Base-by-base conservation (phyloP, 2,329 filamentous ascomycete genomes). In the Exophiala phaeomuriformis region DNA sequence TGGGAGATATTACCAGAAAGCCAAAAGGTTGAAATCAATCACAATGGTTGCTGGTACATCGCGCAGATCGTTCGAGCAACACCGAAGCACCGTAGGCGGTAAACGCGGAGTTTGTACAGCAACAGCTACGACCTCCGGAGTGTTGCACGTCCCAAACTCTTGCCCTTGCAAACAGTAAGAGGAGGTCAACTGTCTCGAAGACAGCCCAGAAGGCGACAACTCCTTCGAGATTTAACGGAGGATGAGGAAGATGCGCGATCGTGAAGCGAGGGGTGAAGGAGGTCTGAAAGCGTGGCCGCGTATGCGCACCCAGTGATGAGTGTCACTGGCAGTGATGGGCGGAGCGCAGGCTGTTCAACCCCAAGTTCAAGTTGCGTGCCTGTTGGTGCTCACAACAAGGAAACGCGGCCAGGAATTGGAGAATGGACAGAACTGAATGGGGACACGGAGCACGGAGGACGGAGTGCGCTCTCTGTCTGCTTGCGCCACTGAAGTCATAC, bases 281-380 rank as follows among this genome's bases (percentile, higher is more conserved):
- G 43, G 42, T 47, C 47, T 50, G 47, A 44, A 28, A 30, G 39
- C 39, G 5, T 27, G 28, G 39, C 39, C 39, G 39, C 39, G 39
- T 41, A 27, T 41, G 39, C 39, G 28, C 39, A 27, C 27, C 35
- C 8, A n/a, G 8, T 37, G 35, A 8, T 8, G 35, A 37, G 35
- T 37, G n/a, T 37, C 35, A 37, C 8, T 8, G 35, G 8, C 35
- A 37, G 35, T 8, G 35, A n/a, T 37, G n/a, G 8, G 35, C 35
- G 35, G 35, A 37, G 35, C 19, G 19, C 19, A 19, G 19, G 19
- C 19, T 19, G 19, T 19, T 19, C 19, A 19, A 19, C 19, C 2
- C 2, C 41, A 27, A n/a, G 9, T 28, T 5, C 27, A 5, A 44
- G 4, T 7, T 8, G 41, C 41, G 29, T 4, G 29, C 5, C n/a